Evolutionary conservation across 768 basidiomycete species (phyloP), one percentile per base, ranked within the genome.

Genomic region (Piloderma croceum): DNA sequence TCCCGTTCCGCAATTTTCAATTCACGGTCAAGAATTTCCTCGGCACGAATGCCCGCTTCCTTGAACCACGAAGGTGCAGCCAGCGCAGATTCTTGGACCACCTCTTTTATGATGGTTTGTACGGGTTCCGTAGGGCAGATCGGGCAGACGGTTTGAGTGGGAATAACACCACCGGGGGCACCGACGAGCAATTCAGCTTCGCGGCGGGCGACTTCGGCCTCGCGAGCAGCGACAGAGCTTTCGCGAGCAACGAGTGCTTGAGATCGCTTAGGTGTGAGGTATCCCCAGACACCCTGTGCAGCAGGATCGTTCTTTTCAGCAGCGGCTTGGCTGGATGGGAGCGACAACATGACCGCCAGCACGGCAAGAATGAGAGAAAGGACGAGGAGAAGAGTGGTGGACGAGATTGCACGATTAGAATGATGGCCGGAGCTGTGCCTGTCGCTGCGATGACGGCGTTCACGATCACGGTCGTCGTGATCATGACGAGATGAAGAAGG

Each of bases 261-360:
- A 0, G 83, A 77, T 27, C 89, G 81, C 57, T 90, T 90, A 3
- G 89, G 90, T 18, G 81, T 84, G 20, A 91, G 70, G 44, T 81
- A 81, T 3, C 81, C 77, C 68, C 79, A 75, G 24, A 89, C 71
- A 15, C 83, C 81, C 7, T 70, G 65, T 4, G 70, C 41, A 9
- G 39, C 56, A 18, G 54, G 48, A 19, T 57, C 52, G n/a, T 45
- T 51, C 10, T 66, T 54, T 1, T 67, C 59, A 18, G 65, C 60
- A 29, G 60, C 64, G 12, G 43, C 46, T 4, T 42, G 39, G 32
- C 71, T 66, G 0, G 80, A 78, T 1, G 89, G 89, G 4, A 91
- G 71, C 3, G 89, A 89, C 19, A 91, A 77, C 87, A 91, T 90
- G 53, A 91, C 80, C 4, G 89, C 88, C n/a, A 91, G 73, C 18